phyloP scores from a whole-genome alignment of 2,329 filamentous ascomycete genomes.

The Alternaria brassicae region DNA sequence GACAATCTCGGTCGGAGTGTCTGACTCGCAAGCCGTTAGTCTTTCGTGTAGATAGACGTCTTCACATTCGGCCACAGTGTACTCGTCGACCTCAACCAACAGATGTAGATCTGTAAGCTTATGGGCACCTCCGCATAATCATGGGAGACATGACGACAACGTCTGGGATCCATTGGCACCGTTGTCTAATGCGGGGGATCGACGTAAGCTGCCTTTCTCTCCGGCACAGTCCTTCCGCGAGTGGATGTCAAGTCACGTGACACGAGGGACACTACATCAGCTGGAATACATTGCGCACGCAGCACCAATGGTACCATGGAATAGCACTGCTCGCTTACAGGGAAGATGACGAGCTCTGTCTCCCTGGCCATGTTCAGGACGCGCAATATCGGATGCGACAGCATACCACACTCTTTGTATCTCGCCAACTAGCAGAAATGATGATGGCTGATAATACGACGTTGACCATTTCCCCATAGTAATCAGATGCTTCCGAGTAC shows the following conservation, averaged over 20 bases:
- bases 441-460: neutral
- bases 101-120: neutral
- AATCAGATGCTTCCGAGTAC: neutral
- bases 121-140: neutral
- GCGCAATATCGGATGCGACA: neutral
- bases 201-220: slow-evolving; percentile 5
- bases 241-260: neutral
- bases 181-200: slow-evolving; percentile 4
- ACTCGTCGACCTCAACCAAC: neutral
- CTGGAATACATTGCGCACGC: neutral
- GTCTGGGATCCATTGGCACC: neutral
- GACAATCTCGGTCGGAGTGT: slow-evolving; percentile 3
- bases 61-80: neutral
- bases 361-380: neutral
- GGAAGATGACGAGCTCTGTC: neutral
- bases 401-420: neutral
- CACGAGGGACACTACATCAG: neutral
- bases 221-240: neutral
- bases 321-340: neutral
- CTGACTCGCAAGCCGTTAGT: slow-evolving; percentile 1
- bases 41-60: neutral
- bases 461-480: neutral
- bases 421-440: neutral
- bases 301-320: neutral
- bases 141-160: neutral